Evolutionary conservation across 345 rosid genomes (phyloP), one percentile per base, ranked within the genome.

Genomic region (Eucalyptus paniculata): DNA sequence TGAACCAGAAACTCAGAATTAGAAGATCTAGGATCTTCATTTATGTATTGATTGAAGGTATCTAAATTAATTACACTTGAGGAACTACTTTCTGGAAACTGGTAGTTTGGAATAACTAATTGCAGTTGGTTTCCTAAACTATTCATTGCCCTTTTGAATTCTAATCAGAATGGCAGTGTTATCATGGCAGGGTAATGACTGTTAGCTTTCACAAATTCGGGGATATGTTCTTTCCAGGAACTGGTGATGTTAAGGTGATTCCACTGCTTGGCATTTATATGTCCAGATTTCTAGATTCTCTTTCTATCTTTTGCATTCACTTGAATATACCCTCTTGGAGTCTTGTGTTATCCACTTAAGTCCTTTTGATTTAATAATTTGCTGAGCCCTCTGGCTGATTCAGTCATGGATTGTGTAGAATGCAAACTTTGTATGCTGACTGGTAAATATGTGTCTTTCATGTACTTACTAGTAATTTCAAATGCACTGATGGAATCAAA

Each of bases 161-260:
- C 56, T 86, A 90, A 89, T 87, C 69, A 50, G 88, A 30, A 40
- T 56, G 65, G 37, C 89, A 87, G 77, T 83, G 60, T 90, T 89
- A 44, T 89, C 88, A 87, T 88, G 93, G 82, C 94, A 98, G 99
- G 97, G 99, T 98, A 92, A 98, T 98, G 99, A 98, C 99, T 81
- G 99, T 98, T 90, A 97, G 99, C 93, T 98, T 98, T 93, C 99
- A 98, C 94, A 98, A 97, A 94, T 96, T 88, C 88, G 99, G 99
- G 86, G 99, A 98, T 95, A 89, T 92, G 94, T 98, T 97, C 94
- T 98, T 98, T 92, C 99, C 99, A 90, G 99, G 98, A 89, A 98
- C 99, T 5, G 99, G 99, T 51, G 99, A 98, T 94, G 98, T 94
- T 91, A 96, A 98, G 99, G 99, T 98, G 92, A 92, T 87, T 85